Conservation (phyloP, 2,329 filamentous ascomycete species). For the Apiospora hydei region DNA sequence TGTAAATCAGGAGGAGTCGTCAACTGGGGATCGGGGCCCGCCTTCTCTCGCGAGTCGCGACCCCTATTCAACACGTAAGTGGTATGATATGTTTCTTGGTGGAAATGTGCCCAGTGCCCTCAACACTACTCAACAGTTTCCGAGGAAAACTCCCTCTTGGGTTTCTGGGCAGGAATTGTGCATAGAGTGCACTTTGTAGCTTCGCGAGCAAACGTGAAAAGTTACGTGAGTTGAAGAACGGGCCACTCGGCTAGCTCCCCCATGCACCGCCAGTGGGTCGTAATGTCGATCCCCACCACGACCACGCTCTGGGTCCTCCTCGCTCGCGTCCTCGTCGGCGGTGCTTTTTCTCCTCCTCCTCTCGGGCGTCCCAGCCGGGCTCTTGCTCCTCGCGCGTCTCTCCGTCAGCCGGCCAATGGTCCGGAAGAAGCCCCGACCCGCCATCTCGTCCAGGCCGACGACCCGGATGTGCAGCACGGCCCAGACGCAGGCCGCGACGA, state of each 20-base stretch:
- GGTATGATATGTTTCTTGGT: neutral
- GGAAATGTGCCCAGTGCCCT: neutral
- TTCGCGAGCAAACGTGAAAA: neutral
- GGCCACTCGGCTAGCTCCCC: neutral
- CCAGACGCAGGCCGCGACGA: constrained; percentile 30
- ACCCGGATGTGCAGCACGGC: constrained; percentile 2
- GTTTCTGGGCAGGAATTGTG: neutral
- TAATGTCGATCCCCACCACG: neutral
- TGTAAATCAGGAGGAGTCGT: neutral
- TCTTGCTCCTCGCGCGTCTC: neutral
- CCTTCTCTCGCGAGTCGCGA: neutral
- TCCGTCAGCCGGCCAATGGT: neutral
- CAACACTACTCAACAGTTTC: neutral
- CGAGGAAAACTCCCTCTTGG: neutral
- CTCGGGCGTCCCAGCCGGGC: neutral
- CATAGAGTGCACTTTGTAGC: neutral
- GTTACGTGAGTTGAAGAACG: neutral
- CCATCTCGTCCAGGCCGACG: neutral
- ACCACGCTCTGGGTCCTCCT: too few relatives aligned
- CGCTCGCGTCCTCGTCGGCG: neutral
- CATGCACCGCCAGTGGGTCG: neutral
- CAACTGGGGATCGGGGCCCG: neutral
- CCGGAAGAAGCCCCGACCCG: neutral
- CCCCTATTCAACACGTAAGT: neutral
- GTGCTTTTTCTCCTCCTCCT: neutral